phyloP scores from a whole-genome alignment of 1,284 basidiomycete species.

The Coniferiporia weirii region DNA sequence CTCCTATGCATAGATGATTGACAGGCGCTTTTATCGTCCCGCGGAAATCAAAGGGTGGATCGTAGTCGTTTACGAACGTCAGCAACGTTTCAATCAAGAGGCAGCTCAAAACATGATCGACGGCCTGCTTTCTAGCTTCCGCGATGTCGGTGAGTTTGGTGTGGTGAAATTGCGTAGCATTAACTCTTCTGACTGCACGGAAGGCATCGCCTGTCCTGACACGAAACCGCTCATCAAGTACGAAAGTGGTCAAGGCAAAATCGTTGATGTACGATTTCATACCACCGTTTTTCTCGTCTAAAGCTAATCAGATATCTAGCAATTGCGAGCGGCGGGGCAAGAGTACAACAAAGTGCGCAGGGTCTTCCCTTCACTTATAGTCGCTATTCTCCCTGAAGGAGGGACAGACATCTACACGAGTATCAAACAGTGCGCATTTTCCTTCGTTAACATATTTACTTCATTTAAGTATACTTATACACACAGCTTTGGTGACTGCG shows the following conservation, averaged over 20 bases:
- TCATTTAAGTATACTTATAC: conserved; percentile 7
- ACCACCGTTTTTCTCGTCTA: background rate
- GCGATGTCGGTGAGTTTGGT: conserved; percentile 47
- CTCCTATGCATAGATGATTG: conserved; percentile 41
- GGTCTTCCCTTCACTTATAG: conserved; percentile 49
- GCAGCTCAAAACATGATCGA: conserved; percentile 43
- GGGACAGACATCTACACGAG: conserved; percentile 65
- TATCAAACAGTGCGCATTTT: conserved; percentile 63
- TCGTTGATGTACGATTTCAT: conserved; percentile 36
- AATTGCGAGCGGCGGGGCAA: conserved; percentile 44
- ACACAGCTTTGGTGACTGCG: conserved; percentile 63
- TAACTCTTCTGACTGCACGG: background rate
- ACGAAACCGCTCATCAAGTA: conserved; percentile 41
- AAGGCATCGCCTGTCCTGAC: conserved; percentile 49
- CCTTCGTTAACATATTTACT: background rate
- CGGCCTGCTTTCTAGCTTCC: conserved; percentile 43
- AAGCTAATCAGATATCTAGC: conserved; percentile 26
- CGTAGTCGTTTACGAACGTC: conserved; percentile 58
- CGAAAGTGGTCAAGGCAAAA: conserved; percentile 48
- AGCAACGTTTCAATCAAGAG: conserved; percentile 42
- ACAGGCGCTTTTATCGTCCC: conserved; percentile 57
- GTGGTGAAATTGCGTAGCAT: background rate
- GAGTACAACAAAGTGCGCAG: conserved; percentile 36
- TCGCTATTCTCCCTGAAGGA: conserved; percentile 67
- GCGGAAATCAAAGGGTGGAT: conserved; percentile 49